These are phyloP conservation scores for Malus asiatica DNA, from an alignment of 306 rosid genomes.

Conservation along the genomic window DNA sequence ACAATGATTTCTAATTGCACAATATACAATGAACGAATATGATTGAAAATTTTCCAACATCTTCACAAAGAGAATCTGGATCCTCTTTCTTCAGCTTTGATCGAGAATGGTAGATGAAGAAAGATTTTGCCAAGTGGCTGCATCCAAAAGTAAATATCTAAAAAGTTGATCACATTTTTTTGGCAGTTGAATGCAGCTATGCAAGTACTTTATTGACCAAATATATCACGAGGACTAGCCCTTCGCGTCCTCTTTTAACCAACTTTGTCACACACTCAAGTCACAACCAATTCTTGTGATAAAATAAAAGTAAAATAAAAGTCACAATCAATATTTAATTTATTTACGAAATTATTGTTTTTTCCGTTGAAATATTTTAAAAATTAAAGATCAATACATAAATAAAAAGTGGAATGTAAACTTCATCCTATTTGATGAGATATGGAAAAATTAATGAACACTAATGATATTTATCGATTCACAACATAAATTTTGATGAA, in stretches of 20 bases:
- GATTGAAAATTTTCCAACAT: accelerated
- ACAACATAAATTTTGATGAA: no score
- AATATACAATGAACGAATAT: no score
- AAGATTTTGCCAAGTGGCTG: background rate
- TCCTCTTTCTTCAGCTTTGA: background rate
- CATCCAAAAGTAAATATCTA: background rate
- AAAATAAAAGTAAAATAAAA: no score
- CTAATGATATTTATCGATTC: no score
- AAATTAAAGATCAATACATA: no score
- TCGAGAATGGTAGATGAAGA: background rate
- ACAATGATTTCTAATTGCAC: accelerated
- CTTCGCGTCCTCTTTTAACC: background rate
- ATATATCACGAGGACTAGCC: background rate
- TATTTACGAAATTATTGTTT: no score
- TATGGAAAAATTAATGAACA: no score
- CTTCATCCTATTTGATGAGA: no score
- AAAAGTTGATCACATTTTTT: background rate
- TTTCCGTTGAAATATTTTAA: no score
- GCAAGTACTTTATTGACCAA: background rate
- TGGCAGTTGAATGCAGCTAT: background rate
- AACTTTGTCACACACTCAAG: background rate
- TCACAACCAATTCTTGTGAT: background rate
- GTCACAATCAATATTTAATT: no score
- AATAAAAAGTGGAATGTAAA: no score
- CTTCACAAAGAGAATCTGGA: no score